Conservation (phyloP, 257 asterid species). For the Forsythia viridissima region DNA sequence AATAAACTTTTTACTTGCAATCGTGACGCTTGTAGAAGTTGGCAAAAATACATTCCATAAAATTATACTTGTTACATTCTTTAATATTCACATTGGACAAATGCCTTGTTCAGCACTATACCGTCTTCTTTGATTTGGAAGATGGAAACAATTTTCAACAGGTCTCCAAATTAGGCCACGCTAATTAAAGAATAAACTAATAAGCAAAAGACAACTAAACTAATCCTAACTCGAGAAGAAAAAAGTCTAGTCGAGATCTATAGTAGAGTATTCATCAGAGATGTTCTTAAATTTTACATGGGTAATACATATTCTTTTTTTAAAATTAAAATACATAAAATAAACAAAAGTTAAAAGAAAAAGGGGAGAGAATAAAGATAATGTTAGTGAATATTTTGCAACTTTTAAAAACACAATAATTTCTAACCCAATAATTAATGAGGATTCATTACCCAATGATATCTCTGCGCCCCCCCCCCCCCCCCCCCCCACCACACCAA, state of each 20-base stretch:
- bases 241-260: background rate
- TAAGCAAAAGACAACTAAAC: too few species aligned
- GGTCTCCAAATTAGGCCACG: too few species aligned
- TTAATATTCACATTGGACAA: too few species aligned
- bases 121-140: too few species aligned
- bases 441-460: conserved; percentile 20
- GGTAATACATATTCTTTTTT: too few species aligned
- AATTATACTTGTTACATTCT: too few species aligned
- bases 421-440: background rate
- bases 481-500: background rate
- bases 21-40: too few species aligned
- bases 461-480: background rate
- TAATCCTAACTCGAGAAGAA: background rate
- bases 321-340: background rate
- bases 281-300: background rate
- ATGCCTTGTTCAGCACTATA: too few species aligned
- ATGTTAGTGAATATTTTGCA: background rate
- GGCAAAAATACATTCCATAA: too few species aligned
- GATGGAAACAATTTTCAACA: too few species aligned
- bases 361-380: background rate
- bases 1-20: too few species aligned
- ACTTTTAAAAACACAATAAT: background rate
- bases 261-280: background rate
- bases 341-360: background rate
- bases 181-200: too few species aligned